Base-by-base conservation (phyloP, 2,329 filamentous ascomycete species). In the Sporothrix euskadiensis region DNA sequence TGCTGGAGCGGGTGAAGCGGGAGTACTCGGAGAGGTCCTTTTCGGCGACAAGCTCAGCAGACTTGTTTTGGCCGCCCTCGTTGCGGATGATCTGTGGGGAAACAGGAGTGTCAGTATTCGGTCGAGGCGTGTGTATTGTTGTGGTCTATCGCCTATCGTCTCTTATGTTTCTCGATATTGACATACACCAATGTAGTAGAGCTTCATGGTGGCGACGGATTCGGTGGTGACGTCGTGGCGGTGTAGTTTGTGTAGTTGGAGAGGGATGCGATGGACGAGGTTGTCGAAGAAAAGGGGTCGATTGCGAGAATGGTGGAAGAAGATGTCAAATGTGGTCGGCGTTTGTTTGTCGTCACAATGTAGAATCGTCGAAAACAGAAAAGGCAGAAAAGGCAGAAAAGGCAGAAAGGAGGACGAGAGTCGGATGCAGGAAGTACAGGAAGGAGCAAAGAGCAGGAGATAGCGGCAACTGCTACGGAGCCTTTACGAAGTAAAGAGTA, bases 161-260 rank as follows among this genome's bases (percentile, higher is more conserved):
- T 5, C 14, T 52, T 32, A 30, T 49, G 10, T 22, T 14, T 49
- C 41, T 1, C n/a, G 22, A 26, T 47, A 7, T 30, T 14, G 6
- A 76, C 71, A 57, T 90, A 96, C 93, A 79, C 93, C 93, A 81
- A 97, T 93, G 83, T 96, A 96, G 83, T 92, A 88, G 82, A 96
- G 85, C 89, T 94, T 95, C 93, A 95, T 95, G 81, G 79, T 90
- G 83, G 81, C 56, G 69, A 49, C n/a, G 22, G 5, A 22, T 10
- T 9, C 26, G 26, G 44, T 35, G 30, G 44, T 39, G 66, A 69
- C 47, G 66, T 35, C 30, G 30, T 54, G 66, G 66, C 47, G 66
- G 66, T 54, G 66, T 54, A 39, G 66, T 35, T 3, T 47, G 66
- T 54, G 66, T 54, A 39, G 66, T 35, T 3, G 26, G 7, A 9